Conservation (phyloP, 768 basidiomycete genomes). For the Plicaturopsis crispa region DNA sequence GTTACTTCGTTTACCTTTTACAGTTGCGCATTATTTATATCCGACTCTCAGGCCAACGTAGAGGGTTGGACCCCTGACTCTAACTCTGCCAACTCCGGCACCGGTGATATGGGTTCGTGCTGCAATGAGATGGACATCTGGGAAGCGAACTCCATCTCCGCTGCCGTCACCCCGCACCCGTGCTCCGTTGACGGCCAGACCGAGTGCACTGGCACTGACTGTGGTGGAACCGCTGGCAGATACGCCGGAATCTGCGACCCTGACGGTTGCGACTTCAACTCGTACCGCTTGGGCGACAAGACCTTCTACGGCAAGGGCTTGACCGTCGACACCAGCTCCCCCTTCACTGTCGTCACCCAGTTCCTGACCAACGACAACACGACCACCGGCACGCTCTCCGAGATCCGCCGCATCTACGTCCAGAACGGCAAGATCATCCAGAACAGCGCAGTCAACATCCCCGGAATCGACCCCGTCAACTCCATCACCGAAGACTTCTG, state of each 20-base stretch:
- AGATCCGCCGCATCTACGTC: slow-evolving; percentile 49
- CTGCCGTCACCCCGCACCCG: slow-evolving; percentile 46
- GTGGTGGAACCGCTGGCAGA: slow-evolving; percentile 26
- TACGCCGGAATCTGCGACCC: slow-evolving; percentile 42
- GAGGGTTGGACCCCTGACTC: slow-evolving; percentile 29
- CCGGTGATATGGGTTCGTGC: slow-evolving; percentile 41
- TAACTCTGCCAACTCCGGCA: slow-evolving; percentile 37
- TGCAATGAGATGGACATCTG: slow-evolving; percentile 56
- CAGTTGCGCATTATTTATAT: background rate
- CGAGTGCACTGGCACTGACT: slow-evolving; percentile 34
- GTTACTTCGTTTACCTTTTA: background rate
- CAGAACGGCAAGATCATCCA: slow-evolving; percentile 44
- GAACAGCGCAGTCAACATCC: slow-evolving; percentile 39
- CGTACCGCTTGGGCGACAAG: slow-evolving; percentile 44
- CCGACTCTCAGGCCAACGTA: slow-evolving; percentile 34
- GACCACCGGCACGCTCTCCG: slow-evolving; percentile 36
- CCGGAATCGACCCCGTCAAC: slow-evolving; percentile 32
- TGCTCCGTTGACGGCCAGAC: slow-evolving; percentile 33
- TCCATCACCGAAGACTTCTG: slow-evolving; percentile 45
- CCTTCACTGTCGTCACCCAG: slow-evolving; percentile 53
- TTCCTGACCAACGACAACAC: slow-evolving; percentile 42
- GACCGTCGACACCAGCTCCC: slow-evolving; percentile 41
- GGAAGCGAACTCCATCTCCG: slow-evolving; percentile 47
- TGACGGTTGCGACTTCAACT: slow-evolving; percentile 59
- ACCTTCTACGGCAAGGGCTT: slow-evolving; percentile 39